A percentile compares a stretch with the other conserved stretches of the same genome.
Conservation (phyloP, 2,329 filamentous ascomycete species). For the Aspergillus felis region DNA sequence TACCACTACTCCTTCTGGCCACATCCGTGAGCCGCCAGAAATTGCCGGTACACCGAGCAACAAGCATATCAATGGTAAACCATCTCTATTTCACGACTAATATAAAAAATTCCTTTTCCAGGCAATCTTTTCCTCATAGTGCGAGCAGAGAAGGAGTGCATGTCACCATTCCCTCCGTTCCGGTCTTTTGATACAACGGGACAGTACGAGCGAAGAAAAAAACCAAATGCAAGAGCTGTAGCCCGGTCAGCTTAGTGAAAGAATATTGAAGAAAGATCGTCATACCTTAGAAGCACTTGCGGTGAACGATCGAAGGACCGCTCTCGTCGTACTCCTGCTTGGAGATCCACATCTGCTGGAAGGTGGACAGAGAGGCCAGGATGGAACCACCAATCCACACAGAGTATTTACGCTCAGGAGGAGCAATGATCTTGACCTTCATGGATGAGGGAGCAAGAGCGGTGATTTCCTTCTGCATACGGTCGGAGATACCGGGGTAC, state of each 20-base stretch:
- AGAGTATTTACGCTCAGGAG: conserved; percentile 99
- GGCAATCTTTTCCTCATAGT: conserved; percentile 37
- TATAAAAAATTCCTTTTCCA: conserved; percentile 38
- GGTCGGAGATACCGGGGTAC: conserved; percentile 99
- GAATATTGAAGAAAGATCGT: background rate
- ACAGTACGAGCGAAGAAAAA: conserved; percentile 37
- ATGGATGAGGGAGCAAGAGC: conserved; percentile 98
- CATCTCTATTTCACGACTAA: conserved; percentile 40
- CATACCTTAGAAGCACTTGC: conserved; percentile 98
- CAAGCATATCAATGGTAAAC: conserved; percentile 23
- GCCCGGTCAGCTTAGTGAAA: background rate
- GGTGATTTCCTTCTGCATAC: conserved; percentile 99
- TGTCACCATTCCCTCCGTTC: conserved; percentile 35
- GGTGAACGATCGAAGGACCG: conserved; percentile 98
- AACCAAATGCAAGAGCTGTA: conserved; percentile 24
- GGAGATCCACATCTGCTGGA: conserved; percentile 99
- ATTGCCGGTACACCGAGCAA: conserved; percentile 16
- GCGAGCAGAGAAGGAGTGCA: conserved; percentile 36
- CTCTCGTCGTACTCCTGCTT: conserved; percentile 99
- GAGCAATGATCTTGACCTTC: conserved; percentile 99
- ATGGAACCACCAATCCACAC: conserved; percentile 99
- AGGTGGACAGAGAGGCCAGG: conserved; percentile 97
- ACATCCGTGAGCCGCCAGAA: conserved; percentile 14
- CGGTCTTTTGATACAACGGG: conserved; percentile 41
- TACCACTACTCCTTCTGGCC: conserved; percentile 7